Evolutionary conservation across 2,329 filamentous ascomycete genomes (phyloP).

Genomic region (Davidsoniella virescens): DNA sequence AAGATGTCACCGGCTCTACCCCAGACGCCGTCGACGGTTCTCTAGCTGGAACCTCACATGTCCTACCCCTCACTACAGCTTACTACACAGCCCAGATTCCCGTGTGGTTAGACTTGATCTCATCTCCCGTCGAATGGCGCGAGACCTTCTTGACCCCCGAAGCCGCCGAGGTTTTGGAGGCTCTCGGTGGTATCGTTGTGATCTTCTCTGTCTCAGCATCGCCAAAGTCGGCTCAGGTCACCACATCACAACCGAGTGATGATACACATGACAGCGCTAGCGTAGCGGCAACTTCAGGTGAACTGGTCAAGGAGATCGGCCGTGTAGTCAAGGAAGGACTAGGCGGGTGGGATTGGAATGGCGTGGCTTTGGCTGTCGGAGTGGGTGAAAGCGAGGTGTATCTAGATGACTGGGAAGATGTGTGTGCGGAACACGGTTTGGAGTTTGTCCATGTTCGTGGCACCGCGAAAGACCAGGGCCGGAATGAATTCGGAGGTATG

Average conservation of each 20-base stretch:
- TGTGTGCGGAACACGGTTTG: slow-evolving; percentile 38
- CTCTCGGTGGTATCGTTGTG: slow-evolving; percentile 41
- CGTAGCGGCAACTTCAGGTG: slow-evolving; percentile 20
- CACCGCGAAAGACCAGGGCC: slow-evolving; percentile 21
- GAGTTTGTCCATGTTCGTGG: slow-evolving; percentile 44
- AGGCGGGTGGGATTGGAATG: slow-evolving; percentile 48
- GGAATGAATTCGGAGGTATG: slow-evolving; percentile 45
- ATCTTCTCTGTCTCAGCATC: slow-evolving; percentile 20
- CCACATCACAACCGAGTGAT: neutral
- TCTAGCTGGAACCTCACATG: slow-evolving; percentile 44
- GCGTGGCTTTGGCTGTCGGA: slow-evolving; percentile 42
- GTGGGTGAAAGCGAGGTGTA: slow-evolving; percentile 29
- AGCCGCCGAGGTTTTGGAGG: slow-evolving; percentile 44
- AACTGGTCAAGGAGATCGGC: slow-evolving; percentile 35
- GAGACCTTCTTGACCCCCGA: slow-evolving; percentile 41
- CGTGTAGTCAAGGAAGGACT: slow-evolving; percentile 39
- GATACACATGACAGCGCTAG: slow-evolving; percentile 10
- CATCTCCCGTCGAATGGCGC: slow-evolving; percentile 32
- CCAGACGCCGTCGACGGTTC: slow-evolving; percentile 25
- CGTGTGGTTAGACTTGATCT: slow-evolving; percentile 50
- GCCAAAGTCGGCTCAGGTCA: neutral
- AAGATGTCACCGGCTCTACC: slow-evolving; percentile 36
- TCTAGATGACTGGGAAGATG: slow-evolving; percentile 44
- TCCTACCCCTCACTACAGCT: slow-evolving; percentile 35
- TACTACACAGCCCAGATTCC: slow-evolving; percentile 47